phyloP scores from a whole-genome alignment of 2,329 filamentous ascomycete genomes.

The Aspergillus pseudotamarii region DNA sequence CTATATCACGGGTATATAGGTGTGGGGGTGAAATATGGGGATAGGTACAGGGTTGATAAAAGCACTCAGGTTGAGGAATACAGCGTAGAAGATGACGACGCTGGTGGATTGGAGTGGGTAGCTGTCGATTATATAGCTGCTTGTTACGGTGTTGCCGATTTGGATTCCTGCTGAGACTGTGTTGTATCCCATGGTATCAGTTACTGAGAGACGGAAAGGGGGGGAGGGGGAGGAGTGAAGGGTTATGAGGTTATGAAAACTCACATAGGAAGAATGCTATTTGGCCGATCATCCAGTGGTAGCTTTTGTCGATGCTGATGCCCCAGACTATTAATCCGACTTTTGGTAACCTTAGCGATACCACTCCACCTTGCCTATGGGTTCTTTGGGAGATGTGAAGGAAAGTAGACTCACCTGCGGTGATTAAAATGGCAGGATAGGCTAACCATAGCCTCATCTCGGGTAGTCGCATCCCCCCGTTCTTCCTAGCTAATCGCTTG shows the following conservation, averaged over 20 bases:
- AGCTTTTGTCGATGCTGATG: slow-evolving; percentile 54
- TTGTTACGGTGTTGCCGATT: slow-evolving; percentile 58
- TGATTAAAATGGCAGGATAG: slow-evolving; percentile 56
- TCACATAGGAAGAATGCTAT: slow-evolving; percentile 58
- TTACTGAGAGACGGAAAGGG: background rate
- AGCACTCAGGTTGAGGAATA: slow-evolving; percentile 55
- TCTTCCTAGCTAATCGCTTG: slow-evolving; percentile 48
- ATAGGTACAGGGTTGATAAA: slow-evolving; percentile 48
- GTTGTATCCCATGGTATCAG: background rate
- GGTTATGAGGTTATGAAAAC: slow-evolving; percentile 17
- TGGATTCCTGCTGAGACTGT: slow-evolving; percentile 59
- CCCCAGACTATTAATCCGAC: slow-evolving; percentile 60
- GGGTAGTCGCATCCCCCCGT: slow-evolving; percentile 47
- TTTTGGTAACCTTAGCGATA: slow-evolving; percentile 1
- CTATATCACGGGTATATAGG: too few species aligned
- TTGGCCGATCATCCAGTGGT: slow-evolving; percentile 62
- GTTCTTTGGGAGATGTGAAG: background rate
- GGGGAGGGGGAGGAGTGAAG: too few species aligned
- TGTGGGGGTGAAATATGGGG: background rate
- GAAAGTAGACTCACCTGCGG: slow-evolving; percentile 35
- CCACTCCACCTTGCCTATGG: background rate
- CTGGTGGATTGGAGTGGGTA: slow-evolving; percentile 60
- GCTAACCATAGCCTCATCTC: slow-evolving; percentile 61
- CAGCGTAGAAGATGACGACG: slow-evolving; percentile 58
- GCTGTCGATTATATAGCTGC: slow-evolving; percentile 58